Base-by-base conservation (phyloP, 257 asterid species). In the Oldenlandia corymbosa region DNA sequence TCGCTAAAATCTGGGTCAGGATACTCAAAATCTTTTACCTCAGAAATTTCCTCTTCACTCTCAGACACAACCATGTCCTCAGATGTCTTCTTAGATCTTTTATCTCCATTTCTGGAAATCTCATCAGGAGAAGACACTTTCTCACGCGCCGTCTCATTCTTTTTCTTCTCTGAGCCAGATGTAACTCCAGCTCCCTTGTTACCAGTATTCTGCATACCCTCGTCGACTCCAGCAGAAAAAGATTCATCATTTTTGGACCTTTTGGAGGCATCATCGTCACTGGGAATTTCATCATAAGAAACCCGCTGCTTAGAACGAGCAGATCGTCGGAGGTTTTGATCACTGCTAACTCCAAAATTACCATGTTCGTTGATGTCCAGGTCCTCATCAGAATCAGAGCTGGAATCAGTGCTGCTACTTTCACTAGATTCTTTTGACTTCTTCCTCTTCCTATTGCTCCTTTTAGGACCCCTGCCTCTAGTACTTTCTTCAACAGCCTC, bases 1-100 rank as follows among this genome's bases (percentile, higher is more conserved):
- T 87, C 84, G 56, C 70, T 75, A 50, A 79, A 81, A 3, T 81
- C 83, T 10, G 84, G 78, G 10, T 65, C 83, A 23, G 66, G 60
- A 73, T 75, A 81, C 42, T 72, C 81, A 57, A 62, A 83, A 32
- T 32, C 31, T 57, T 58, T 45, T 4, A 78, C 72, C 41, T 54
- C 72, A 31, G 68, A 65, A 36, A 60, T 45, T 34, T 39, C 14
- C 30, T 60, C 47, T 36, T 54, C 68, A 66, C 66, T 48, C 58
- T 47, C 48, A 2, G 58, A 53, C 30, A 53, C 70, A 9, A 18
- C 47, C 8, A 8, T 50, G 31, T 41, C 54, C 39, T 65, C 49
- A 41, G 8, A 31, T 30, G 71, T 31, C 14, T 54, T 23, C 36
- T 32, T 52, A 24, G 59, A 21, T 56, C 60, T 58, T 28, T 64